Base-by-base conservation (phyloP, 257 asterid genomes). In the Solanum appendiculatum region DNA sequence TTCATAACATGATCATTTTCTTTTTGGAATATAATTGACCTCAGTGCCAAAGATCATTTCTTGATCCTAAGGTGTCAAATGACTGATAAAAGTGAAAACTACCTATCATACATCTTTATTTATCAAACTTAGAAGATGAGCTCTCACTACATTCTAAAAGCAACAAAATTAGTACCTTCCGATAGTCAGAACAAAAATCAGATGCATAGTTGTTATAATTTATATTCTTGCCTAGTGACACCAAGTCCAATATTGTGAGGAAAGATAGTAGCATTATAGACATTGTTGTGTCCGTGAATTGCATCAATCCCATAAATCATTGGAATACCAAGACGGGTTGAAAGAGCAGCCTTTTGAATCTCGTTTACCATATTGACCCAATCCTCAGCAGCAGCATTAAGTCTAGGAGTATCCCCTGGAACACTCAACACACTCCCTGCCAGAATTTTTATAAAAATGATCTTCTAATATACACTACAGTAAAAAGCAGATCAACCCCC, bases 231-330 rank as follows among this genome's bases (percentile, higher is more conserved):
- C 92, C 92, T 90, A 83, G 92, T 91, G 70, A 88, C 92, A 6
- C 92, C 92, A 72, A 91, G 92, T 5, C 92, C 92, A 75, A 91
- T 46, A 63, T 91, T 91, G 74, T 89, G 92, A 68, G 92, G 91
- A 64, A 91, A 91, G 8, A 91, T 84, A 2, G 92, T 91, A 63
- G 92, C 91, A 56, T 91, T 91, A 51, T 89, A 91, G 29, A 82
- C 92, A 84, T 83, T 72, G 84, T 91, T 91, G 87, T 91, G 89
- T 27, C 91, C 92, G 9, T 91, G 92, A 86, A 91, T 44, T 31
- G 92, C 92, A 88, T 91, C 92, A 48, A 91, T 86, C 25, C 92
- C 92, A 64, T 91, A 89, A n/a, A 91, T 87, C 90, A 87, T 87
- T 5, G 92, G 92, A 86, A 89, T 91, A 13, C 90, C 90, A 34